These are phyloP conservation scores for Pezicula carpinea DNA, from an alignment of 2,329 filamentous ascomycete genomes.

Conservation along the genomic window DNA sequence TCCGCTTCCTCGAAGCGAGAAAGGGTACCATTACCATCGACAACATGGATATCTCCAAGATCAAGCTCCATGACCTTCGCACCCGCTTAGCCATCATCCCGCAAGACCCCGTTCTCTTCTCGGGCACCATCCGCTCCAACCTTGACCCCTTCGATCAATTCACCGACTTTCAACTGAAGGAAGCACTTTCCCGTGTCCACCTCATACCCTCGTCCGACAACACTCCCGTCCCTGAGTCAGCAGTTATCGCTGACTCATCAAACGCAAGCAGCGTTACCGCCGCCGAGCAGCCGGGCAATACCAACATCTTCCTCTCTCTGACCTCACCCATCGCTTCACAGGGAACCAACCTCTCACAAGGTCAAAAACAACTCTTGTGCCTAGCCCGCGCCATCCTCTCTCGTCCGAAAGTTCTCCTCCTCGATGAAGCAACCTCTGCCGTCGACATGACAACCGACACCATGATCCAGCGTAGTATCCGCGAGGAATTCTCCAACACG, in stretches of 20 bases:
- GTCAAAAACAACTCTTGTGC: conserved; percentile 68
- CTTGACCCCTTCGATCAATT: conserved; percentile 85
- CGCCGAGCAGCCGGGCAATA: conserved; percentile 37
- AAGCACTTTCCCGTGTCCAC: conserved; percentile 80
- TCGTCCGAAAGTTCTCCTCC: conserved; percentile 67
- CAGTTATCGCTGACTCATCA: neutral
- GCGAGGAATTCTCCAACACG: conserved; percentile 62
- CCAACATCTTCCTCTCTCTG: conserved; percentile 60
- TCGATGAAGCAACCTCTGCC: conserved; percentile 71
- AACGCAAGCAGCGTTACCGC: neutral
- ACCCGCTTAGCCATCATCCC: conserved; percentile 27
- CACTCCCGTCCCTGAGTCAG: conserved; percentile 2
- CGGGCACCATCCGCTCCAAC: conserved; percentile 79
- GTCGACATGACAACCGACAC: conserved; percentile 71
- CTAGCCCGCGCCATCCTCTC: conserved; percentile 66
- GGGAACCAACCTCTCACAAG: conserved; percentile 67
- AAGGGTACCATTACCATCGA: conserved; percentile 36
- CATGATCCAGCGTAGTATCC: conserved; percentile 69
- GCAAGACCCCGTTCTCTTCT: conserved; percentile 77
- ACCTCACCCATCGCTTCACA: conserved; percentile 60
- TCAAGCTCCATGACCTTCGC: conserved; percentile 26
- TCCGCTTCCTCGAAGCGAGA: conserved; percentile 18
- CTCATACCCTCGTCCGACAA: conserved; percentile 47
- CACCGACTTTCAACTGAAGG: conserved; percentile 81
- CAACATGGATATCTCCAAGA: conserved; percentile 25